Evolutionary conservation across 2,329 filamentous ascomycete genomes (phyloP), one percentile per base, ranked within the genome.

Genomic region (Stemphylium lycopersici): DNA sequence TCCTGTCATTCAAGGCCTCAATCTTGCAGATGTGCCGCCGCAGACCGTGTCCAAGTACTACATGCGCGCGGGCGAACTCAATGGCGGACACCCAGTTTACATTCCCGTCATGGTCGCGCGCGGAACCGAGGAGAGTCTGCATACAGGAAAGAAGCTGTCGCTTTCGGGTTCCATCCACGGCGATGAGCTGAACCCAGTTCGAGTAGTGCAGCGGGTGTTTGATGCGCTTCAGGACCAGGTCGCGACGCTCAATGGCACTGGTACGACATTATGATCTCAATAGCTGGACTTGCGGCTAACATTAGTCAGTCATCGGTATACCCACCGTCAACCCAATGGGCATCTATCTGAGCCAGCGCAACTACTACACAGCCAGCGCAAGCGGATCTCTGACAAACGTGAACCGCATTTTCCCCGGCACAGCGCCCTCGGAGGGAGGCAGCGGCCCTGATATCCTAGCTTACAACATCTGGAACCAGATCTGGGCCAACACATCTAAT

Each of bases 251-350:
- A 74, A 75, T 59, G 73, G 72, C 44, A 76, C 72, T 7, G 71
- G 74, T 71, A 59, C 13, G 61, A 22, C n/a, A 4, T 16, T 13
- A 10, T 12, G 32, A 32, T 7, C 11, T 18, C 8, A 15, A 18
- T 20, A 8, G 10, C 1, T 0, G 6, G 26, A 18, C 16, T 13
- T 7, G 24, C 16, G 18, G 31, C 58, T 66, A 34, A 69, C 15
- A 5, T 7, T 7, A 47, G 37, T 58, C 54, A 63, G 72, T 77
- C 20, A 77, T 76, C 41, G 74, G 71, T 8, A 67, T 77, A 4
- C 75, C 74, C 0, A 76, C 75, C 2, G 61, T 76, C 15, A 77
- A 77, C 40, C 72, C 74, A 1, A 70, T 74, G 52, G 74, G 74
- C 4, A 77, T 75, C 50, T 75, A 75, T 38, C 50, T 76, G 20